These are phyloP conservation scores for Dioszegia hungarica DNA, from an alignment of 768 basidiomycete genomes.

Conservation along the genomic window DNA sequence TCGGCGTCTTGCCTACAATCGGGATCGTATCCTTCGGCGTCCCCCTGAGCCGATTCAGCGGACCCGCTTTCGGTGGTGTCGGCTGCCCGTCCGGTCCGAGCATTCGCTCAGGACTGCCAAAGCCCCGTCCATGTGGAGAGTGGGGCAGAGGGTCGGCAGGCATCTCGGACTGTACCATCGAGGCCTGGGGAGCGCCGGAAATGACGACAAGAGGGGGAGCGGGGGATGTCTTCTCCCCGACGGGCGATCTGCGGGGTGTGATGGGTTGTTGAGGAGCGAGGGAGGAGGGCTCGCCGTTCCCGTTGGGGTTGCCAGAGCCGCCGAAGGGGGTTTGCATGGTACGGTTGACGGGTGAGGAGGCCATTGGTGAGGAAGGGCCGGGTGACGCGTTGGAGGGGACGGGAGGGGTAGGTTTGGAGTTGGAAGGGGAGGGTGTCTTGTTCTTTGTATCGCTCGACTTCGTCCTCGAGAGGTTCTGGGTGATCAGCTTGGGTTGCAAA, in stretches of 20 bases:
- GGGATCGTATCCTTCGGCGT: slow-evolving; percentile 91
- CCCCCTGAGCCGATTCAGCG: slow-evolving; percentile 46
- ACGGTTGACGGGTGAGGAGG: slow-evolving; percentile 23
- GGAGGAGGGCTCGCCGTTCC: slow-evolving; percentile 7
- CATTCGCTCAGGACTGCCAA: slow-evolving; percentile 40
- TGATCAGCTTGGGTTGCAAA: slow-evolving; percentile 11
- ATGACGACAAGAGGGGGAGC: slow-evolving; percentile 51
- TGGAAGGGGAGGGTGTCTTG: slow-evolving; percentile 28
- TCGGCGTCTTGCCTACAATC: slow-evolving; percentile 81
- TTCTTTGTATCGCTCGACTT: slow-evolving; percentile 28
- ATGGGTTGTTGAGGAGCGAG: slow-evolving; percentile 14
- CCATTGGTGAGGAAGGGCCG: slow-evolving; percentile 35
- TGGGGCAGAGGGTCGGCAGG: slow-evolving; percentile 50
- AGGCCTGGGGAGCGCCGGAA: slow-evolving; percentile 34
- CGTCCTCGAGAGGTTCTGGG: slow-evolving; percentile 34
- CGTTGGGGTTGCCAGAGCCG: neutral
- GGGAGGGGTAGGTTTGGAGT: slow-evolving; percentile 22
- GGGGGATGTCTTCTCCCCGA: slow-evolving; percentile 46
- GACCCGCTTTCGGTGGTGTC: slow-evolving; percentile 49
- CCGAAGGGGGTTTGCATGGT: slow-evolving; percentile 9
- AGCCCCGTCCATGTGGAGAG: slow-evolving; percentile 45
- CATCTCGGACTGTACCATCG: slow-evolving; percentile 46
- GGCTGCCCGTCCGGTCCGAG: slow-evolving; percentile 40
- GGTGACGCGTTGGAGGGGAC: slow-evolving; percentile 19
- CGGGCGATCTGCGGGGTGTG: slow-evolving; percentile 39